phyloP scores from a whole-genome alignment of 2,329 filamentous ascomycete species.

The Claviceps spartinae region DNA sequence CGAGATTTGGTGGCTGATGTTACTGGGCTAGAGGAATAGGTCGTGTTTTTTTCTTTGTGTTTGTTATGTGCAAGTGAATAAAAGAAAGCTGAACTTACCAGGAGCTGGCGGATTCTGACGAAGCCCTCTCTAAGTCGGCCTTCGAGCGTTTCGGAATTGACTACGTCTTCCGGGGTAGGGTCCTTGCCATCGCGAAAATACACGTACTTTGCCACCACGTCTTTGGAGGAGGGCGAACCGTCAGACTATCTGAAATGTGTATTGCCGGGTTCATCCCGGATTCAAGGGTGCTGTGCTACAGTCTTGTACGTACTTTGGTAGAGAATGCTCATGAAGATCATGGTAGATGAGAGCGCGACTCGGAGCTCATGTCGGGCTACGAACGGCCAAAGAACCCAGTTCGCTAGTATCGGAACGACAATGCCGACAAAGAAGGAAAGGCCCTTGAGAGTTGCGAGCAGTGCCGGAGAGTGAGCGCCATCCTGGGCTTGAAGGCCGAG shows the following conservation, averaged over 20 bases:
- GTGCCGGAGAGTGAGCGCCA: constrained; percentile 20
- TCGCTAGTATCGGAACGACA: constrained; percentile 38
- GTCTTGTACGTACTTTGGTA: constrained; percentile 30
- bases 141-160: constrained; percentile 42
- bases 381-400: constrained; percentile 49
- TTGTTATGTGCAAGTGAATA: background rate
- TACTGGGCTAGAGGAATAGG: background rate
- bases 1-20: background rate
- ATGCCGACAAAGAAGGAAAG: constrained; percentile 39
- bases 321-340: constrained; percentile 43
- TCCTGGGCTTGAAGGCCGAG: constrained; percentile 24
- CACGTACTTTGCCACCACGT: constrained; percentile 41
- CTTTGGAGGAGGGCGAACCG: constrained; percentile 11
- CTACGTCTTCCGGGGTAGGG: constrained; percentile 36
- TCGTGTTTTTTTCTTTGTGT: background rate
- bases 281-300: background rate
- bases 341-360: constrained; percentile 40
- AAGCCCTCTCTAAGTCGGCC: constrained; percentile 47
- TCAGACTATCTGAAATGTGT: background rate
- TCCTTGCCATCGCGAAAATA: constrained; percentile 42
- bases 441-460: constrained; percentile 33
- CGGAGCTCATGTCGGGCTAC: constrained; percentile 45
- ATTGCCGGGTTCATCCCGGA: background rate
- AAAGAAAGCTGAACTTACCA: constrained; percentile 22
- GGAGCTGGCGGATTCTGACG: constrained; percentile 40